Conservation (phyloP, 768 basidiomycete genomes). For the Fomitopsis pulvina region DNA sequence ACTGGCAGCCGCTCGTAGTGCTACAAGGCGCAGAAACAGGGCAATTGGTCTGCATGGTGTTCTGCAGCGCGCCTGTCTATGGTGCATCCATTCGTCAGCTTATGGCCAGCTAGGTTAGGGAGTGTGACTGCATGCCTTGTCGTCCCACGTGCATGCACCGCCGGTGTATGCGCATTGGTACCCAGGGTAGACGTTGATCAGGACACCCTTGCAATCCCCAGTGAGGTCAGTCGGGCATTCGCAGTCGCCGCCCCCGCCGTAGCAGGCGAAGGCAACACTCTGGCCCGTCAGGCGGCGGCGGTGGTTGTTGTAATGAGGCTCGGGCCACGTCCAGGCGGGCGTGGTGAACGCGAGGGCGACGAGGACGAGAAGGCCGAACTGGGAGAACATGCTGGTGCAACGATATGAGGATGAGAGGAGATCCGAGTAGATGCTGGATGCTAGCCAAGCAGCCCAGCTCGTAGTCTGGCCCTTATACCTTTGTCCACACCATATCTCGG, state of each 20-base stretch:
- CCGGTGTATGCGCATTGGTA: conserved; percentile 16
- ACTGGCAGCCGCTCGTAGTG: conserved; percentile 9
- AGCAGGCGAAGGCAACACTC: conserved; percentile 16
- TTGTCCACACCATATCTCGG: no score
- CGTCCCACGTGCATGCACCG: conserved; percentile 18
- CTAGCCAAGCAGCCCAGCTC: no score
- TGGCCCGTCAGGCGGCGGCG: conserved; percentile 5
- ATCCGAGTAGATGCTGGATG: no score
- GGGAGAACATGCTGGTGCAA: no score
- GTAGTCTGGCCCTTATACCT: no score
- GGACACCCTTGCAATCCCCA: conserved; percentile 13
- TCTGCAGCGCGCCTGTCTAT: conserved; percentile 13
- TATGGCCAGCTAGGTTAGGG: no score
- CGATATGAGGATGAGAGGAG: no score
- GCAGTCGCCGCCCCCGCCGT: conserved; percentile 14
- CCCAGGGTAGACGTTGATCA: conserved; percentile 18
- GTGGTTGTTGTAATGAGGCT: background rate
- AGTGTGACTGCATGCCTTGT: conserved; percentile 6
- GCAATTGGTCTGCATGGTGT: conserved; percentile 15
- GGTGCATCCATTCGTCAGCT: background rate
- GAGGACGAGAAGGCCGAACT: background rate
- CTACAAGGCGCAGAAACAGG: conserved; percentile 11
- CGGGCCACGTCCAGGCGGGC: background rate
- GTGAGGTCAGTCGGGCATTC: conserved; percentile 13
- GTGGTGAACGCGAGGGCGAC: background rate